Evolutionary conservation across 148 eudicot genomes (phyloP), one percentile per base, ranked within the genome.

Genomic region (Salicornia ramosissima): DNA sequence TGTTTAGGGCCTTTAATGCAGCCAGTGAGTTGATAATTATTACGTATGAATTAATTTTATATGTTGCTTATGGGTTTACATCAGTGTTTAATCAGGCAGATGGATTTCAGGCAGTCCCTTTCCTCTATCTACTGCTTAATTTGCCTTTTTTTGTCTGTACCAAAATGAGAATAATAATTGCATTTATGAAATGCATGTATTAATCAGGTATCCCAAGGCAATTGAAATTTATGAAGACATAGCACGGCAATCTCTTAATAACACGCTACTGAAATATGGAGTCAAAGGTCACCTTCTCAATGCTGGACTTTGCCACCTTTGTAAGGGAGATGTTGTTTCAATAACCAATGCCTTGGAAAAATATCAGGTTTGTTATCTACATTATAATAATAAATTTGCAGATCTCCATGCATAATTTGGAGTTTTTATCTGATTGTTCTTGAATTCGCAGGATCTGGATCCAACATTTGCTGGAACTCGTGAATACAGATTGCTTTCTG

Each of bases 281-380:
- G 93, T 82, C 54, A 86, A 79, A 77, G 90, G 93, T 49, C 90
- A 86, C 77, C 90, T 88, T 71, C 90, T 88, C 66, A 88, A 88
- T 76, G 93, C 93, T 64, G 93, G 93, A 61, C 77, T 88, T 78
- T 88, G 93, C 74, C 90, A 88, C 74, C 93, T 88, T 47, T 88
- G 88, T 56, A 88, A 82, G 76, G 83, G 80, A 26, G 93, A 88
- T 74, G 79, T 78, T 31, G 90, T 86, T 71, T 83, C 92, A 65
- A 88, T 85, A 66, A 78, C 71, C 68, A 88, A 88, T 64, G 81
- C 90, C 53, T 73, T 88, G 77, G 87, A 86, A 47, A 75, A 79
- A 79, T 83, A 88, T 72, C 83, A 86, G 93, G 93, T 88, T 51
- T n/a, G 26, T 21, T 45, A 64, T 64, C 53, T 64, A 29, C 45